These are phyloP conservation scores for Musa schizocarpa DNA, from an alignment of 176 grass and related monocot genomes.

Conservation along the genomic window DNA sequence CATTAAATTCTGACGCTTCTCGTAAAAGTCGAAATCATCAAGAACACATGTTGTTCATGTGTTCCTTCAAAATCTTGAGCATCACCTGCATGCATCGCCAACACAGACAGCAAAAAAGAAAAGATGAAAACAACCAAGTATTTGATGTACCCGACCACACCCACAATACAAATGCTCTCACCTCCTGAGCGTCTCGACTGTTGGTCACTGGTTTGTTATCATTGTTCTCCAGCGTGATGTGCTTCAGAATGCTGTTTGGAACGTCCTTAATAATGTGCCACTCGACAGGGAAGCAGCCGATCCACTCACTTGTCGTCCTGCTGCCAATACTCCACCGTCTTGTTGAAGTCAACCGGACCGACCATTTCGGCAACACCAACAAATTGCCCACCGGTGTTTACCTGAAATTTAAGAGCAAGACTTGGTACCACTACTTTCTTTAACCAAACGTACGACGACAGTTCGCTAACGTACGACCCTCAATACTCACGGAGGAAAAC, in stretches of 20 bases:
- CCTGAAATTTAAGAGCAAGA: slow-evolving; percentile 27
- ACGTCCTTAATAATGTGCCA: slow-evolving; percentile 95
- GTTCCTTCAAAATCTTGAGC: slow-evolving; percentile 88
- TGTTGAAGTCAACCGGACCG: slow-evolving; percentile 83
- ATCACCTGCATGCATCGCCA: slow-evolving; percentile 54
- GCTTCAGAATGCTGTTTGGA: slow-evolving; percentile 78
- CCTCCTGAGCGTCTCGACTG: slow-evolving; percentile 94
- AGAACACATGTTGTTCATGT: slow-evolving; percentile 61
- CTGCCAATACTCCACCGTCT: slow-evolving; percentile 94
- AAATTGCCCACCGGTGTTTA: slow-evolving; percentile 91
- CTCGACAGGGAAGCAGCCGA: slow-evolving; percentile 81
- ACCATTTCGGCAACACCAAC: slow-evolving; percentile 89
- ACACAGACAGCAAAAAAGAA: too few relatives aligned
- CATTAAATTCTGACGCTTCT: slow-evolving; percentile 85
- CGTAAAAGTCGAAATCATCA: slow-evolving; percentile 93
- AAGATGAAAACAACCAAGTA: too few relatives aligned
- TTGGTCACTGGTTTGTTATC: slow-evolving; percentile 95
- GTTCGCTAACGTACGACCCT: neutral
- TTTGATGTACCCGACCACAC: too few relatives aligned
- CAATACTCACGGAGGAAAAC: slow-evolving; percentile 81
- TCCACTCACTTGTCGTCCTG: slow-evolving; percentile 97
- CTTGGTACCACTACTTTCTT: neutral
- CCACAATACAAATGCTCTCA: slow-evolving; percentile 1
- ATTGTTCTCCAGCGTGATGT: slow-evolving; percentile 92
- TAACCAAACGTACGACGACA: neutral